A percentile compares a stretch with the other conserved stretches of the same genome.
Conservation (phyloP, 768 basidiomycete species). For the Phanerochaete carnosa region DNA sequence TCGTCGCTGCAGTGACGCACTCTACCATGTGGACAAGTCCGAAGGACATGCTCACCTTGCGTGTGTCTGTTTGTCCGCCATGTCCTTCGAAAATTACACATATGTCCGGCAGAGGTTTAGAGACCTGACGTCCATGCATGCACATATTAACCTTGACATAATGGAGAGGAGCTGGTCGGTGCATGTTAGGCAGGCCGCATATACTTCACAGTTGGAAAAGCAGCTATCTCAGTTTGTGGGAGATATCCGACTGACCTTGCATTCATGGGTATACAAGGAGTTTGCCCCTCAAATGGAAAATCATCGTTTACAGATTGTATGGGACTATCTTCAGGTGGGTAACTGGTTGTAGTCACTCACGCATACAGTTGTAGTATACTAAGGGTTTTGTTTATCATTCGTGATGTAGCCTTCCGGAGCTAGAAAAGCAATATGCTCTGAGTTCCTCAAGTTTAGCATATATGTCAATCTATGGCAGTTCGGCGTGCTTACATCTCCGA, state of each 20-base stretch:
- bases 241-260: neutral
- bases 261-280: neutral
- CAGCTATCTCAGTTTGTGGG: neutral
- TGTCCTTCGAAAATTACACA: neutral
- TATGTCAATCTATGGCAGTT: too few relatives aligned
- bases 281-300: neutral
- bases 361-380: too few relatives aligned
- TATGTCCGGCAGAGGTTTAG: neutral
- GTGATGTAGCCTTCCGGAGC: too few relatives aligned
- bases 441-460: too few relatives aligned
- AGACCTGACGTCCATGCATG: too few relatives aligned
- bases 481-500: too few relatives aligned
- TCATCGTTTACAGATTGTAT: too few relatives aligned
- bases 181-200: neutral
- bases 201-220: neutral
- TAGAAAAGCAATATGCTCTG: too few relatives aligned
- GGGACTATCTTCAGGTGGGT: too few relatives aligned
- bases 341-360: too few relatives aligned
- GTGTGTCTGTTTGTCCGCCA: neutral
- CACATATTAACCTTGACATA: neutral
- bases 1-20: neutral
- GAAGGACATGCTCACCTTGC: constrained; percentile 18
- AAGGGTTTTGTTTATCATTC: too few relatives aligned
- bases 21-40: neutral
- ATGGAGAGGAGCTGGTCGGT: too few relatives aligned